Percentiles rank a stretch among this genome's conserved stretches.
Conservation (phyloP, 805 yeast genomes). For the Candida ipomoeae region DNA sequence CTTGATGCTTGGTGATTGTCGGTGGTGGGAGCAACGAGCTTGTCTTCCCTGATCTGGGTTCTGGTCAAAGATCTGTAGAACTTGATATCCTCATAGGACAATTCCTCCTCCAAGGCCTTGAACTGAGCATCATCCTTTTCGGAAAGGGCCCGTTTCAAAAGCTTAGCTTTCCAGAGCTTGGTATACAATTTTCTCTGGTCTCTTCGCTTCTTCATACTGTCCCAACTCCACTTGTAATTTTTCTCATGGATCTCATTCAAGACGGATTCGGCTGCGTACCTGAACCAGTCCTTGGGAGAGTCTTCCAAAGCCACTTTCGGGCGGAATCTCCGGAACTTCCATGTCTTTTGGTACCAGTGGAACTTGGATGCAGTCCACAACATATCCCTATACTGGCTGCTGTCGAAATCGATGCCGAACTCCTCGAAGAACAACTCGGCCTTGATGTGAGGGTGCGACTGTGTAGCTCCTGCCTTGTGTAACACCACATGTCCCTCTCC, state of each 20-base stretch:
- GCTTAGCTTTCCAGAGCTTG: conserved; percentile 58
- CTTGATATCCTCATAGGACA: conserved; percentile 74
- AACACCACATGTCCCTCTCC: conserved; percentile 81
- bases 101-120: conserved; percentile 50
- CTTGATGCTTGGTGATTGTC: conserved; percentile 15
- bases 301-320: conserved; percentile 56
- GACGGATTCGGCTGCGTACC: conserved; percentile 74
- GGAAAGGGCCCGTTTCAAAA: conserved; percentile 31
- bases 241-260: conserved; percentile 75
- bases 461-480: conserved; percentile 74
- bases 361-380: conserved; percentile 77
- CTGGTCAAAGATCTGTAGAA: conserved; percentile 81
- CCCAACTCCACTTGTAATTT: conserved; percentile 88
- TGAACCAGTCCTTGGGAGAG: conserved; percentile 77
- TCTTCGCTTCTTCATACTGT: conserved; percentile 61
- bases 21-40: conserved; percentile 20
- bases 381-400: conserved; percentile 78
- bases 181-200: conserved; percentile 70
- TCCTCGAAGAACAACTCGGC: conserved; percentile 81
- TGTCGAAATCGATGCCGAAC: conserved; percentile 80
- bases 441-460: conserved; percentile 60
- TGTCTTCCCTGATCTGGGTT: conserved; percentile 58
- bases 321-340: conserved; percentile 64
- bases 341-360: conserved; percentile 72
- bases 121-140: conserved; percentile 25